phyloP scores from a whole-genome alignment of 305 asterid genomes.

The Fraxinus platypoda region DNA sequence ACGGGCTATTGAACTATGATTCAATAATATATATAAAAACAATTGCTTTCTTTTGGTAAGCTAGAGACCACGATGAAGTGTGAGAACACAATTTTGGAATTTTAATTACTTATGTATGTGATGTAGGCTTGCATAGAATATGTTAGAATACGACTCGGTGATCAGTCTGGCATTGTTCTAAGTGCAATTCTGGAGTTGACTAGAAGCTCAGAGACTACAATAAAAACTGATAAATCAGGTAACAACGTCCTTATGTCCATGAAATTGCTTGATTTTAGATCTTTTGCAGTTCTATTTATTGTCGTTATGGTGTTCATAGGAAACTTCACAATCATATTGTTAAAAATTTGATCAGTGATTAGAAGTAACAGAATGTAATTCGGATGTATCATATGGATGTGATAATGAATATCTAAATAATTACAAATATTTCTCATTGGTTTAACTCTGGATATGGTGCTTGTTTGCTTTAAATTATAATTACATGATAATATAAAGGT shows the following conservation, averaged over 20 bases:
- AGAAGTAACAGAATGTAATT: background rate
- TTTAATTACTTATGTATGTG: slow-evolving; percentile 1
- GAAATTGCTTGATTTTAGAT: background rate
- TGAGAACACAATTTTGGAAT: background rate
- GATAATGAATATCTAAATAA: background rate
- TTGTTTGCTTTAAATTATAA: background rate
- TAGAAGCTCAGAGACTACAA: slow-evolving; percentile 43
- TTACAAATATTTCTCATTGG: background rate
- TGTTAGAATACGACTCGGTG: slow-evolving; percentile 47
- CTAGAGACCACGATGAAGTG: background rate
- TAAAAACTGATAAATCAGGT: slow-evolving; percentile 62
- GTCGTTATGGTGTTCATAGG: background rate
- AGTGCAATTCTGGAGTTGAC: slow-evolving; percentile 61
- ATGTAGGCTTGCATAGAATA: slow-evolving; percentile 70
- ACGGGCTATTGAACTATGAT: background rate
- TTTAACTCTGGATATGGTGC: background rate
- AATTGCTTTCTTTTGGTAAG: background rate
- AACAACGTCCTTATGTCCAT: slow-evolving; percentile 23
- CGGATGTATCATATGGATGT: background rate
- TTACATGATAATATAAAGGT: background rate
- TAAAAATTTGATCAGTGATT: background rate
- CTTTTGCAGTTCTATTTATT: background rate
- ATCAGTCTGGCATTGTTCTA: slow-evolving; percentile 70
- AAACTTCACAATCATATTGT: background rate
- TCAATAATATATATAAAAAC: background rate